Conservation (phyloP, 2,329 filamentous ascomycete genomes). For the Botrytis fabae region DNA sequence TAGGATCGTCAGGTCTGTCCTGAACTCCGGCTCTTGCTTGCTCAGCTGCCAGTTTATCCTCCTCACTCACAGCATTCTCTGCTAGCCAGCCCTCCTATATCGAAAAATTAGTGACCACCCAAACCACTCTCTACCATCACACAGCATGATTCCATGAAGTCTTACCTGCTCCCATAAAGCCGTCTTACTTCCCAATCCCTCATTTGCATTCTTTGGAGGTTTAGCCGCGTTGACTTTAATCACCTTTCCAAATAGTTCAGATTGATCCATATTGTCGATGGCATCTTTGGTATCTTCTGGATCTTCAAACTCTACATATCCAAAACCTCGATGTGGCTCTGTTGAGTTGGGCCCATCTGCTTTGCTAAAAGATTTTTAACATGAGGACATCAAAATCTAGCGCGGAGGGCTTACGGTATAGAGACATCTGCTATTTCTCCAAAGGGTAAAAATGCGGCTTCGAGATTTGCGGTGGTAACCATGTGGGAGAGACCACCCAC, state of each 20-base stretch:
- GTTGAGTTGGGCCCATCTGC: conserved; percentile 77
- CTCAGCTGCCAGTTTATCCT: conserved; percentile 66
- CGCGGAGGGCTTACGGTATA: conserved; percentile 55
- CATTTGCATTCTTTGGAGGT: conserved; percentile 82
- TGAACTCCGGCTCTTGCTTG: conserved; percentile 53
- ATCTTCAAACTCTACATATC: conserved; percentile 92
- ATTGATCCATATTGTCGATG: conserved; percentile 99
- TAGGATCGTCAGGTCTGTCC: conserved; percentile 72
- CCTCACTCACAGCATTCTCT: conserved; percentile 80
- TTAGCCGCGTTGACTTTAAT: conserved; percentile 93
- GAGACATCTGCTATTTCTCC: conserved; percentile 92
- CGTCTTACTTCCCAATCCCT: conserved; percentile 87
- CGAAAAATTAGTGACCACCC: conserved; percentile 24
- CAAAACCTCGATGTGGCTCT: conserved; percentile 86
- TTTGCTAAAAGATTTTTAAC: conserved; percentile 50
- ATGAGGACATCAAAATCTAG: background rate
- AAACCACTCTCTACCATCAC: background rate
- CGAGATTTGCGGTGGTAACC: conserved; percentile 73
- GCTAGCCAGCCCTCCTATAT: conserved; percentile 87
- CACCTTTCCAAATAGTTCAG: conserved; percentile 87
- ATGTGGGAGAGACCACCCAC: conserved; percentile 83
- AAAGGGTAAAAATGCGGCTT: conserved; percentile 94
- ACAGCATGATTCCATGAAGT: conserved; percentile 24
- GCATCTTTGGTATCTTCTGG: conserved; percentile 86
- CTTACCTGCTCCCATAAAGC: conserved; percentile 96